Evolutionary conservation across 305 asterid genomes (phyloP).

Genomic region (Fraxinus sp.): DNA sequence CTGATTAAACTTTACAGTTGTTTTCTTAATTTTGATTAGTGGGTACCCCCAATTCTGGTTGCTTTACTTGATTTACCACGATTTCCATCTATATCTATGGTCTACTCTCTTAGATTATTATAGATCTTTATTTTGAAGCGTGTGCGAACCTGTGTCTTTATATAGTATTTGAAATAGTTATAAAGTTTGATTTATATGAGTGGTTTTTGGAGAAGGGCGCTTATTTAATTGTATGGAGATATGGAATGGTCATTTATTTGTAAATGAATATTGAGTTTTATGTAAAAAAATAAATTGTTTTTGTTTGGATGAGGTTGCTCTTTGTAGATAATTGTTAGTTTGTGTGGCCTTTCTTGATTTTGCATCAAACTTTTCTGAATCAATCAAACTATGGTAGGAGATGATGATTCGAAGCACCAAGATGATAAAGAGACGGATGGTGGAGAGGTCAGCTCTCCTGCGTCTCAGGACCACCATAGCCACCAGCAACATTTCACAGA

Average conservation of each 20-base stretch:
- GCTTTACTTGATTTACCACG: slow-evolving; percentile 2
- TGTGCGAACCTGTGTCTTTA: background rate
- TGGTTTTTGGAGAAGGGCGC: background rate
- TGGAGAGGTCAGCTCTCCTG: slow-evolving; percentile 23
- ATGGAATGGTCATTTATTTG: background rate
- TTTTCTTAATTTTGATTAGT: slow-evolving; percentile 27
- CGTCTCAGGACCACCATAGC: slow-evolving; percentile 20
- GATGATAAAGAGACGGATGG: slow-evolving; percentile 32
- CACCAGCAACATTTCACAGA: slow-evolving; percentile 12
- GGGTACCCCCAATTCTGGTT: slow-evolving; percentile 30
- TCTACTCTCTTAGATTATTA: background rate
- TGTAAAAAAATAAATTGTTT: background rate
- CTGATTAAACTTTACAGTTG: slow-evolving; percentile 23
- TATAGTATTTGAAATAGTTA: background rate
- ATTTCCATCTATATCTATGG: background rate
- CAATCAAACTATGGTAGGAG: slow-evolving; percentile 39
- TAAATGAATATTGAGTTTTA: background rate
- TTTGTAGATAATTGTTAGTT: background rate
- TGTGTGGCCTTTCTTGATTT: slow-evolving; percentile 6
- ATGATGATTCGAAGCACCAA: slow-evolving; percentile 34
- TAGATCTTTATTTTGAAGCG: background rate
- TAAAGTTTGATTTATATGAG: background rate
- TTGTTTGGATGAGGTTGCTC: background rate
- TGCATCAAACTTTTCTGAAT: slow-evolving; percentile 19
- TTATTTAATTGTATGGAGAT: background rate